A percentile compares a stretch with the other conserved stretches of the same genome.
Conservation (phyloP, 2,329 filamentous ascomycete genomes). For the Ilyonectria robusta region DNA sequence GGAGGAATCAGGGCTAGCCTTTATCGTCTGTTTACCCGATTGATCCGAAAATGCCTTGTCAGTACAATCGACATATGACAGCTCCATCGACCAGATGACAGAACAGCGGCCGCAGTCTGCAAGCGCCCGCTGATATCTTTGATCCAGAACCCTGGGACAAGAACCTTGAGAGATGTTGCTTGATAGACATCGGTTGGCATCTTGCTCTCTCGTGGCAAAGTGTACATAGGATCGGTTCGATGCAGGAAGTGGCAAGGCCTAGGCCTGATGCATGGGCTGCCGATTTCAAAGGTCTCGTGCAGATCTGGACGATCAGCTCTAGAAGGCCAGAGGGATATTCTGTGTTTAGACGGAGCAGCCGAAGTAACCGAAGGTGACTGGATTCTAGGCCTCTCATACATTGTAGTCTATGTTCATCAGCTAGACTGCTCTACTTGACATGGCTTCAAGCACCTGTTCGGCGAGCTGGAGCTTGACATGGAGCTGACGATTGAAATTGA, state of each 20-base stretch:
- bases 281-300: slow-evolving; percentile 1
- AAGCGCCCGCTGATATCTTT: slow-evolving; percentile 12
- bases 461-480: not conserved
- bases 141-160: slow-evolving; percentile 1
- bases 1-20: not conserved
- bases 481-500: not conserved
- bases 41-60: not conserved
- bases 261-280: not conserved
- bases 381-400: not conserved
- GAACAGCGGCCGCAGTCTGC: not conserved
- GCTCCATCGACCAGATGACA: not conserved
- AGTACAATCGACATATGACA: not conserved
- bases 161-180: no score
- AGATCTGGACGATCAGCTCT: not conserved
- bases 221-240: not conserved
- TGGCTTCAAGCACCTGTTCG: not conserved
- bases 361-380: not conserved
- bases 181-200: not conserved
- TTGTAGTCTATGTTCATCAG: not conserved
- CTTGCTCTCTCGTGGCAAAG: not conserved
- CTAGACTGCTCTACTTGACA: not conserved
- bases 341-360: not conserved
- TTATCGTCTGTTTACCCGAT: not conserved
- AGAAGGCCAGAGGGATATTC: not conserved
- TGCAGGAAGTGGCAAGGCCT: not conserved